Percentiles rank a stretch among this genome's conserved stretches.
Conservation (phyloP, 106 monocot species). For the Dendrobium chrysotoxum region DNA sequence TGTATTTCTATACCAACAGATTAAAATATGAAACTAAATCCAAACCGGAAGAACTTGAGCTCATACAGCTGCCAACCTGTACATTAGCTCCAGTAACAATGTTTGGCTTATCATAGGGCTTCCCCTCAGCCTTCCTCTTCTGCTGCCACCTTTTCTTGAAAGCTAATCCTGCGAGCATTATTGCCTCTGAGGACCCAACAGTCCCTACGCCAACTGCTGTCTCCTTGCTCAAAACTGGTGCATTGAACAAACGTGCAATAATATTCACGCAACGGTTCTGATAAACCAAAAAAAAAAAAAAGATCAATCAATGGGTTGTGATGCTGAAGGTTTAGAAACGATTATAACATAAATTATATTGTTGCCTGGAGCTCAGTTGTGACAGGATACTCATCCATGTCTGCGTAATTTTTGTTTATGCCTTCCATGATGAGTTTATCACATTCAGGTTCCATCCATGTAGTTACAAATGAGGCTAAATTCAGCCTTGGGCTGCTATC, state of each 20-base stretch:
- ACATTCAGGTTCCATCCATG: slow-evolving; percentile 14
- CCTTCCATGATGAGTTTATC: slow-evolving; percentile 4
- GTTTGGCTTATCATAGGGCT: slow-evolving; percentile 17
- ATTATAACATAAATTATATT: background rate
- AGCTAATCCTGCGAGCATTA: slow-evolving; percentile 25
- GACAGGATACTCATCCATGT: slow-evolving; percentile 14
- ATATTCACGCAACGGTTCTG: slow-evolving; percentile 69
- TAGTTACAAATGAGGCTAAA: slow-evolving; percentile 6
- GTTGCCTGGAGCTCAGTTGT: slow-evolving; percentile 9
- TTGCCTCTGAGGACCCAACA: slow-evolving; percentile 60
- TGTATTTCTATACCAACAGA: too few species aligned
- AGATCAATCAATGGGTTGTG: background rate
- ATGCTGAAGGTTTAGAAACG: background rate
- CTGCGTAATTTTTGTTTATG: slow-evolving; percentile 8
- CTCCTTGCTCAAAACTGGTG: slow-evolving; percentile 19
- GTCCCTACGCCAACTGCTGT: slow-evolving; percentile 49
- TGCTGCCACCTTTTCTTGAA: slow-evolving; percentile 61
- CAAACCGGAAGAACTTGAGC: too few species aligned
- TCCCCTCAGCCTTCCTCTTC: slow-evolving; percentile 39
- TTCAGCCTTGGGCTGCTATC: slow-evolving; percentile 9
- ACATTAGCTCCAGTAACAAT: slow-evolving; percentile 40
- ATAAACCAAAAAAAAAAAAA: background rate
- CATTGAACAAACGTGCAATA: slow-evolving; percentile 50
- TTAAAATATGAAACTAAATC: too few species aligned
- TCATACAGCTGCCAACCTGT: background rate